Evolutionary conservation across 2,329 filamentous ascomycete species (phyloP).

Genomic region (Periconia macrospinosa): DNA sequence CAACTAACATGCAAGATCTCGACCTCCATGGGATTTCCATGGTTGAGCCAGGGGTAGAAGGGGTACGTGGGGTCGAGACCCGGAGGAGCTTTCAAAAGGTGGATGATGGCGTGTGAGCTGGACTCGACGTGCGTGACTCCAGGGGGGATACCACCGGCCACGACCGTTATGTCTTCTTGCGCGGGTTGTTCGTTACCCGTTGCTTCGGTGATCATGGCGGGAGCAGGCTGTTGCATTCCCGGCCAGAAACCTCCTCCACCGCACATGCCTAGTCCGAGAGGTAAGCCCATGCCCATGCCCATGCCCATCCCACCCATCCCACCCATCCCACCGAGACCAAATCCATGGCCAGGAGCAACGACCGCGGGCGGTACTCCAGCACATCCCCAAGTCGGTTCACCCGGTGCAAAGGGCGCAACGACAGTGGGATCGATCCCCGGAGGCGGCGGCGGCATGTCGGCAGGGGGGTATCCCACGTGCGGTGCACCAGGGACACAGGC

Average conservation of each 20-base stretch:
- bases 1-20: slow-evolving; percentile 27
- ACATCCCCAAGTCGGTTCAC: slow-evolving; percentile 22
- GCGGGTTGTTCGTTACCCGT: slow-evolving; percentile 19
- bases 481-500: slow-evolving; percentile 5
- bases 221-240: slow-evolving; percentile 22
- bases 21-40: slow-evolving; percentile 24
- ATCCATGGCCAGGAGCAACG: slow-evolving; percentile 9
- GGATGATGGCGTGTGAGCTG: slow-evolving; percentile 25
- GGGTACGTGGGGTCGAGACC: slow-evolving; percentile 11
- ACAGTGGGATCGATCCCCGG: slow-evolving; percentile 22
- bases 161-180: slow-evolving; percentile 26
- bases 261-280: slow-evolving; percentile 13
- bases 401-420: slow-evolving; percentile 26
- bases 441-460: slow-evolving; percentile 26
- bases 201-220: slow-evolving; percentile 24
- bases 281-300: slow-evolving; percentile 11
- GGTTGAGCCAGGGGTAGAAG: slow-evolving; percentile 33
- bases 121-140: slow-evolving; percentile 32
- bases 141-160: slow-evolving; percentile 28
- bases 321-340: slow-evolving; percentile 5
- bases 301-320: slow-evolving; percentile 6
- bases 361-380: neutral
- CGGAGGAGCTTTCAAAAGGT: slow-evolving; percentile 22
- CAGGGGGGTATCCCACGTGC: slow-evolving; percentile 20
- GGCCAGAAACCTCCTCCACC: slow-evolving; percentile 13